A percentile compares a stretch with the other conserved stretches of the same genome.
Conservation (phyloP, 352 stramenopile species). For the Achlya hypogyna region DNA sequence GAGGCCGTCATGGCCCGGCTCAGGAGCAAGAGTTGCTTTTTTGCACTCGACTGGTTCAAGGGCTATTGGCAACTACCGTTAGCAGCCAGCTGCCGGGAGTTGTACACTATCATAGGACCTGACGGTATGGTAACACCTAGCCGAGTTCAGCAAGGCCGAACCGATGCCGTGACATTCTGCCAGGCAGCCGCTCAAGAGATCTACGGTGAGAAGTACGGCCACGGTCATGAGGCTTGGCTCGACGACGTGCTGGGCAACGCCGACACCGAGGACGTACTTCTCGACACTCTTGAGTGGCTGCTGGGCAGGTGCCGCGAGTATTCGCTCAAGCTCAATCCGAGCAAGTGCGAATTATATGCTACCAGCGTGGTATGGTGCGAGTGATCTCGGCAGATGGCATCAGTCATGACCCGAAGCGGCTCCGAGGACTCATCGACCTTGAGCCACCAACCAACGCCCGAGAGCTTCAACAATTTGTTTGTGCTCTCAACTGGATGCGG, state of each 20-base stretch:
- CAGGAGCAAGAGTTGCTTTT: slow-evolving; percentile 18
- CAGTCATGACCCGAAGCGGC: slow-evolving; percentile 19
- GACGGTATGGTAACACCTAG: slow-evolving; percentile 22
- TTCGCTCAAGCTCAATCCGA: slow-evolving; percentile 29
- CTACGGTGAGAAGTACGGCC: slow-evolving; percentile 13
- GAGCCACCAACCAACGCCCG: slow-evolving; percentile 14
- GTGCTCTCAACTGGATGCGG: slow-evolving; percentile 30
- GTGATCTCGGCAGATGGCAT: slow-evolving; percentile 24
- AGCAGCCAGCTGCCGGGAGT: slow-evolving; percentile 3
- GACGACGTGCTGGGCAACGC: slow-evolving; percentile 26
- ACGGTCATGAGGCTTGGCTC: slow-evolving; percentile 22
- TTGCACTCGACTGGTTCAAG: slow-evolving; percentile 22
- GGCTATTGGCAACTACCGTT: slow-evolving; percentile 23
- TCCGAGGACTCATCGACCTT: slow-evolving; percentile 26
- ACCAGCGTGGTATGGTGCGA: slow-evolving; percentile 23
- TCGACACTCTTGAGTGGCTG: slow-evolving; percentile 21
- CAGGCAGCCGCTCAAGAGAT: slow-evolving; percentile 22
- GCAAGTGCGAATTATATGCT: slow-evolving; percentile 26
- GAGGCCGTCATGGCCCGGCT: slow-evolving; percentile 5
- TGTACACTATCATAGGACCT: slow-evolving; percentile 21
- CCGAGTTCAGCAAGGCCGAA: slow-evolving; percentile 14
- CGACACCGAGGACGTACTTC: not conserved
- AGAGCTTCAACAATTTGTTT: slow-evolving; percentile 30
- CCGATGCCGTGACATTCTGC: slow-evolving; percentile 21
- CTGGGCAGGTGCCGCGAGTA: slow-evolving; percentile 18